A percentile compares a stretch with the other conserved stretches of the same genome.
Evolutionary conservation across 1,284 basidiomycete genomes (phyloP).

Genomic region (Schizopora paradoxa): DNA sequence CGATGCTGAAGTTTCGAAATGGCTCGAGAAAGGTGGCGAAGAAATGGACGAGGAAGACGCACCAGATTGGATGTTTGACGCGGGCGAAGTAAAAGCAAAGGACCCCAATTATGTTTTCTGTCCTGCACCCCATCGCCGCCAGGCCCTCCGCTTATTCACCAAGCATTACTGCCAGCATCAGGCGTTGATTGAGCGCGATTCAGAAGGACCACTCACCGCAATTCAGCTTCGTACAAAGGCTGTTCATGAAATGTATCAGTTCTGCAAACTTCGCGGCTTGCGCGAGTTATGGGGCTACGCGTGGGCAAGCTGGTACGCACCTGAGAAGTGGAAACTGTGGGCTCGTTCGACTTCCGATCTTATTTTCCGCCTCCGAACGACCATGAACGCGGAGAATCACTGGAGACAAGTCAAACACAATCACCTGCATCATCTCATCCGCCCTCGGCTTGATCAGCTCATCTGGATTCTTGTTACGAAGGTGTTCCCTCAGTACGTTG

Average conservation of each 20-base stretch:
- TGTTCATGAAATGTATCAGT: constrained; percentile 30
- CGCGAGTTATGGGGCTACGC: constrained; percentile 33
- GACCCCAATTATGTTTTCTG: constrained; percentile 30
- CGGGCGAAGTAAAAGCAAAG: constrained; percentile 21
- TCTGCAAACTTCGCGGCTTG: constrained; percentile 26
- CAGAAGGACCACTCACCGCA: neutral
- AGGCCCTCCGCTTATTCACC: constrained; percentile 27
- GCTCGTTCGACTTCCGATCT: constrained; percentile 25
- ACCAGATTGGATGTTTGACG: constrained; percentile 30
- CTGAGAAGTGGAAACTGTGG: constrained; percentile 30
- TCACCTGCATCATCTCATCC: constrained; percentile 25
- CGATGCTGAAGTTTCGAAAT: constrained; percentile 1
- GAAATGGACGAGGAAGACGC: constrained; percentile 24
- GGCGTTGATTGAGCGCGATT: constrained; percentile 21
- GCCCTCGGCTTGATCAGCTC: constrained; percentile 28
- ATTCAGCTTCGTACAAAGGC: constrained; percentile 23
- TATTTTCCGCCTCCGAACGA: constrained; percentile 27
- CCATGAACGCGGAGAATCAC: constrained; percentile 32
- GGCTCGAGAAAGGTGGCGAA: constrained; percentile 15
- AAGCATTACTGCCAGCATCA: constrained; percentile 31
- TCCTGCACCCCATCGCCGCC: constrained; percentile 26
- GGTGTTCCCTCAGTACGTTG: constrained; percentile 24
- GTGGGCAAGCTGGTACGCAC: constrained; percentile 32
- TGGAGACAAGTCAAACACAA: constrained; percentile 31
- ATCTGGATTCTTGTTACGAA: constrained; percentile 27